phyloP scores from a whole-genome alignment of 2,329 filamentous ascomycete species.

The Trichoderma arundinaceum region DNA sequence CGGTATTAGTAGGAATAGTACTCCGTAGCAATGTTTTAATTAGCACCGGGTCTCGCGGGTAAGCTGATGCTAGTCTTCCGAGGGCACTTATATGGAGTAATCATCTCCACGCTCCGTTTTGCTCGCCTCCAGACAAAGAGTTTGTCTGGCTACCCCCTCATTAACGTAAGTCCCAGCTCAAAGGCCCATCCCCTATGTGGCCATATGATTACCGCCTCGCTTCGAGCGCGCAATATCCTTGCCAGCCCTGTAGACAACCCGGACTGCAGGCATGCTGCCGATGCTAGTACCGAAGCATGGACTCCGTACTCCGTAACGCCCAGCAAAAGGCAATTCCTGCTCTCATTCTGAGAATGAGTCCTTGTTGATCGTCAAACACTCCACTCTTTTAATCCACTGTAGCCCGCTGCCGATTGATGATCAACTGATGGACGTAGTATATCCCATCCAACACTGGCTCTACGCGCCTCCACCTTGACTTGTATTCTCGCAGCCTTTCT shows the following conservation, averaged over 20 bases:
- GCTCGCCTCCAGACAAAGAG: neutral
- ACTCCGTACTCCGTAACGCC: too few species aligned
- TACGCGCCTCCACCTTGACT: neutral
- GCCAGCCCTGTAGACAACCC: neutral
- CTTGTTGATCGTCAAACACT: slow-evolving; percentile 11
- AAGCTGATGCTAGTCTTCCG: slow-evolving; percentile 22
- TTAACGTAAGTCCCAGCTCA: neutral
- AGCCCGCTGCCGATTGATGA: slow-evolving; percentile 1
- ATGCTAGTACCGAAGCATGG: slow-evolving; percentile 6
- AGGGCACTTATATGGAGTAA: neutral
- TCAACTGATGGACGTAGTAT: neutral
- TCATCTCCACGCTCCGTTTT: slow-evolving; percentile 1
- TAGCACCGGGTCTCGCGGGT: slow-evolving; percentile 11
- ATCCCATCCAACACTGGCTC: neutral
- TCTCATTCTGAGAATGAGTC: neutral
- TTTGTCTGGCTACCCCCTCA: neutral
- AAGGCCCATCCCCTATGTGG: neutral
- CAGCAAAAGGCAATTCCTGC: neutral
- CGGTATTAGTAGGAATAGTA: too few species aligned
- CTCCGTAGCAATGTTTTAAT: neutral
- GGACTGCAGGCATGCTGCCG: neutral
- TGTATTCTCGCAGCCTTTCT: neutral
- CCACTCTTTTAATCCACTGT: slow-evolving; percentile 16
- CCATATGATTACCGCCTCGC: slow-evolving; percentile 9
- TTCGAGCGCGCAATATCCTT: neutral